Conservation (phyloP, 2,329 filamentous ascomycete species). For the Ilyonectria sp. region DNA sequence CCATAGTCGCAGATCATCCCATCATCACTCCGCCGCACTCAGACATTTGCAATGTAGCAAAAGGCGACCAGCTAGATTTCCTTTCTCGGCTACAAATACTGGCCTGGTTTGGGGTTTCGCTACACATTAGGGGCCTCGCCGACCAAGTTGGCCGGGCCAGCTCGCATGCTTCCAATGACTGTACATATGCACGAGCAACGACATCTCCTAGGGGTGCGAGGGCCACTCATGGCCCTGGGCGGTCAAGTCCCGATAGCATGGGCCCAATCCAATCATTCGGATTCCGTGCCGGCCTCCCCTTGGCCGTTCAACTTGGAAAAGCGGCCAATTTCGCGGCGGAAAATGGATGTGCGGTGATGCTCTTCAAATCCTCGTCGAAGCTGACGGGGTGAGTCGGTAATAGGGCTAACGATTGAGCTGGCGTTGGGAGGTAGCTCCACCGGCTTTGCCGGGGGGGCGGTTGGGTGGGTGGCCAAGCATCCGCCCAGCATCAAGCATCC, state of each 20-base stretch:
- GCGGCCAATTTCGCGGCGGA: conserved; percentile 40
- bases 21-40: conserved; percentile 23
- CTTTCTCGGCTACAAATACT: conserved; percentile 8
- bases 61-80: conserved; percentile 12
- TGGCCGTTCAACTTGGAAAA: conserved; percentile 28
- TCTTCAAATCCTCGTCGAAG: conserved; percentile 44
- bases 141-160: conserved; percentile 6
- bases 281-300: conserved; percentile 24
- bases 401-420: conserved; percentile 50
- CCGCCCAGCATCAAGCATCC: conserved; percentile 24
- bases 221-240: conserved; percentile 1
- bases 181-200: conserved; percentile 30
- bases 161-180: conserved; percentile 16
- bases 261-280: conserved; percentile 34
- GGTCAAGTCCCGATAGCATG: conserved; percentile 31
- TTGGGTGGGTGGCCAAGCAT: conserved; percentile 43
- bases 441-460: conserved; percentile 43
- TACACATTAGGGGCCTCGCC: conserved; percentile 16
- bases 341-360: conserved; percentile 43
- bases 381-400: conserved; percentile 46
- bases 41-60: conserved; percentile 6
- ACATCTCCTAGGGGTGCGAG: conserved; percentile 27
- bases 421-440: conserved; percentile 45
- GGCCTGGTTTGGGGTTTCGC: conserved; percentile 17
- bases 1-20: conserved; percentile 39